Conservation (phyloP, 2,329 filamentous ascomycete genomes). For the Aspergillus carbonarius region DNA sequence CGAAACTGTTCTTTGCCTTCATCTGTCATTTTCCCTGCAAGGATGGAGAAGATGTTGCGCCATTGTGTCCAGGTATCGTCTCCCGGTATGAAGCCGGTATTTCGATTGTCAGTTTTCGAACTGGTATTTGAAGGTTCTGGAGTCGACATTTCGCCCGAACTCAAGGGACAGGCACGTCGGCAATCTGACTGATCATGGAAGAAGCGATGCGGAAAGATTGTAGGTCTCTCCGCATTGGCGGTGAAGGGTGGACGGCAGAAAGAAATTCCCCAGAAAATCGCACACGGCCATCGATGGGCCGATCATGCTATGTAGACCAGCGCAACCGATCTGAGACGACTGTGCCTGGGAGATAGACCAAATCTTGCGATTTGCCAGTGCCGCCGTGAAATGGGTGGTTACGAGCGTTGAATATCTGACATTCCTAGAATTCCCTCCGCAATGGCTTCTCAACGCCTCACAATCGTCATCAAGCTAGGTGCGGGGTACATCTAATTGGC, state of each 20-base stretch:
- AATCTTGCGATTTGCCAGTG: neutral
- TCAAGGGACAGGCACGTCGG: neutral
- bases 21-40: constrained; percentile 69
- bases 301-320: neutral
- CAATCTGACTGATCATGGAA: neutral
- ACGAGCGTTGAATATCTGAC: neutral
- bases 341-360: neutral
- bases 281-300: neutral
- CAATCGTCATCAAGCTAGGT: constrained; percentile 44
- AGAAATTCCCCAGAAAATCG: constrained; percentile 5
- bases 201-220: neutral
- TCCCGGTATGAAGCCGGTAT: constrained; percentile 41
- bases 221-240: constrained; percentile 31
- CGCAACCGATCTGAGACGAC: neutral
- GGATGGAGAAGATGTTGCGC: constrained; percentile 82
- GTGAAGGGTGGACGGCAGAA: constrained; percentile 30
- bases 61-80: constrained; percentile 56
- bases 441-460: constrained; percentile 29
- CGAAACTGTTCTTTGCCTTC: constrained; percentile 75
- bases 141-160: constrained; percentile 29
- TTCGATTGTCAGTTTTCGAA: constrained; percentile 20
- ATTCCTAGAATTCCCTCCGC: constrained; percentile 17
- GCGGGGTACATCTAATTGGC: constrained; percentile 24
- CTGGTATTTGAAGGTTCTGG: constrained; percentile 21
- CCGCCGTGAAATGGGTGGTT: neutral